phyloP scores from a whole-genome alignment of 2,329 filamentous ascomycete species.

The Epichloe typhina region DNA sequence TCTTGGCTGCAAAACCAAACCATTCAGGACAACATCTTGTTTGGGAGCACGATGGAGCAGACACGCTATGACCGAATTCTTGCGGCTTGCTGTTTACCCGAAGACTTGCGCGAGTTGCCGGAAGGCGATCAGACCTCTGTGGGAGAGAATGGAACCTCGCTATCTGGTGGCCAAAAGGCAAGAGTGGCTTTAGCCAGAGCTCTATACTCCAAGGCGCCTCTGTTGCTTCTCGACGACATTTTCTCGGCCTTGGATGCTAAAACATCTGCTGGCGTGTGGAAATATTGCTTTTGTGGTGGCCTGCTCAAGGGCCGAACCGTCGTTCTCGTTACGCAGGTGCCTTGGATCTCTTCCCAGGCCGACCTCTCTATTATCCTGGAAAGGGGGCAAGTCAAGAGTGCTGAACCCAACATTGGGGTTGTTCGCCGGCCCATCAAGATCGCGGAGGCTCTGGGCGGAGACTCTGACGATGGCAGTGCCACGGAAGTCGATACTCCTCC shows the following conservation, averaged over 20 bases:
- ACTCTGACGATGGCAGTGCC: slow-evolving; percentile 20
- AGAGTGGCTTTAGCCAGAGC: slow-evolving; percentile 43
- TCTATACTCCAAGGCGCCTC: slow-evolving; percentile 41
- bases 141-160: slow-evolving; percentile 40
- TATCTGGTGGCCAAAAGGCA: slow-evolving; percentile 44
- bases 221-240: slow-evolving; percentile 45
- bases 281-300: slow-evolving; percentile 43
- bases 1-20: slow-evolving; percentile 48
- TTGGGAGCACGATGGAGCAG: slow-evolving; percentile 37
- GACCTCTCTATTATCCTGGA: slow-evolving; percentile 34
- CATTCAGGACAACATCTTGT: slow-evolving; percentile 41
- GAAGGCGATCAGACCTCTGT: slow-evolving; percentile 38
- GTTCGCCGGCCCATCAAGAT: slow-evolving; percentile 31
- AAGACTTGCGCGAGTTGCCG: slow-evolving; percentile 37
- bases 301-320: slow-evolving; percentile 40
- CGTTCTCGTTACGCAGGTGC: slow-evolving; percentile 43
- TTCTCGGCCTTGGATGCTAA: slow-evolving; percentile 47
- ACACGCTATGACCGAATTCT: slow-evolving; percentile 41
- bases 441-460: slow-evolving; percentile 23
- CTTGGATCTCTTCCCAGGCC: slow-evolving; percentile 38
- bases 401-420: slow-evolving; percentile 32
- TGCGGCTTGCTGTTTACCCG: slow-evolving; percentile 38
- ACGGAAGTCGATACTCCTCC: slow-evolving; percentile 13
- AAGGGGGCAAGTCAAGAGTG: slow-evolving; percentile 27
- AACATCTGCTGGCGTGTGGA: slow-evolving; percentile 42